Base-by-base conservation (phyloP, 148 eudicot genomes). In the Bassia scoparia region DNA sequence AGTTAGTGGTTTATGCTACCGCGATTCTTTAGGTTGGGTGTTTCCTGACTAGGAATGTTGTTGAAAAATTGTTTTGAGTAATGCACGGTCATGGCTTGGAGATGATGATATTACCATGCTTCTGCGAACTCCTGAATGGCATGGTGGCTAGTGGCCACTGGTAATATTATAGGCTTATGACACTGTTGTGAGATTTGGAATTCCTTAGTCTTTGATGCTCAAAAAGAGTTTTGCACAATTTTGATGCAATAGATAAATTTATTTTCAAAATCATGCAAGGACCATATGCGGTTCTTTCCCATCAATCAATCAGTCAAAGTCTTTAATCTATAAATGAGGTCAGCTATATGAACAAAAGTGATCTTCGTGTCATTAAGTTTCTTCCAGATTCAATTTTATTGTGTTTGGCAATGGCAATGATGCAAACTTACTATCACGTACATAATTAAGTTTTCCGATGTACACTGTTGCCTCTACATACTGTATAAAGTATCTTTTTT, bases 1-100 rank as follows among this genome's bases (percentile, higher is more conserved):
- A 4, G 9, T 48, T 20, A n/a, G n/a, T n/a, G n/a, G n/a, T n/a
- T n/a, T n/a, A 17, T 78, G 67, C 38, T 63, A 13, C 67, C 61
- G 56, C 41, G 48, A n/a, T n/a, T 66, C 60, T 73, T 53, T 33
- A 54, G 17, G 54, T 43, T 44, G 2, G 27, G 65, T n/a, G 15
- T 55, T 48, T 52, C 12, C 37, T 52, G 3, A 9, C 44, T 60
- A 46, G 58, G 34, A 33, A 61, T 61, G 31, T 16, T 43, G 34
- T 23, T 35, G 7, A 34, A 18, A 67, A 54, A 54, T 20, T 69
- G 44, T n/a, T 34, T 23, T 35, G 14, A 69, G 26, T n/a, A 23
- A 35, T 17, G 53, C 34, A 66, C 15, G 44, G 15, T 56, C 74
- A 2, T n/a, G 62, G 50, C 3, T 62, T n/a, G 27, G 8, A 53